Conservation (phyloP, 2,329 filamentous ascomycete species). For the Paraconiothyrium brasiliense region DNA sequence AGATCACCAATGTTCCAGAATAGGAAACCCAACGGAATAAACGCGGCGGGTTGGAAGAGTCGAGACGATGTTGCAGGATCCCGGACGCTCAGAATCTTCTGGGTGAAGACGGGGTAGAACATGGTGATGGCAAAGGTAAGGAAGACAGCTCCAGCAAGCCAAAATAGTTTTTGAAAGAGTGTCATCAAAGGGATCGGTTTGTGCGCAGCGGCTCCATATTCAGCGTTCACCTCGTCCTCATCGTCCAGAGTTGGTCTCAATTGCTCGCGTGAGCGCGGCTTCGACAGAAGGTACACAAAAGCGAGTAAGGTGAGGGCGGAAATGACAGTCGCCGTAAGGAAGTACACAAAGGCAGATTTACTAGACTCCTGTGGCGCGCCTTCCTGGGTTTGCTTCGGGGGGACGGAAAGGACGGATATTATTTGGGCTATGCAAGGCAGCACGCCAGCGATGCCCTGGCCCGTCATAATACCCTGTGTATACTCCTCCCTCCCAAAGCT, state of each 20-base stretch:
- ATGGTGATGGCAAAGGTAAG: constrained; percentile 86
- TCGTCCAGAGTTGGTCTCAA: constrained; percentile 32
- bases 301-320: constrained; percentile 75
- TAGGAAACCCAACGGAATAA: constrained; percentile 90
- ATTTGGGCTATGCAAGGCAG: constrained; percentile 90
- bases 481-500: constrained; percentile 88
- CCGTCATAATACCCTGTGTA: constrained; percentile 95
- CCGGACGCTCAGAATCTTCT: constrained; percentile 55
- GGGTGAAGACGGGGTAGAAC: constrained; percentile 93
- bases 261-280: constrained; percentile 51
- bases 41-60: constrained; percentile 76
- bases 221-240: constrained; percentile 34
- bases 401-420: constrained; percentile 76
- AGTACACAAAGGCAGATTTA: constrained; percentile 87
- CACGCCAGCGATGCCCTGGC: constrained; percentile 91
- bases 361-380: constrained; percentile 55
- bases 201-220: constrained; percentile 32
- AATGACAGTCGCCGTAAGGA: constrained; percentile 83
- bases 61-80: constrained; percentile 57
- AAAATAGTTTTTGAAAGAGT: constrained; percentile 81
- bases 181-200: constrained; percentile 67
- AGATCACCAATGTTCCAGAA: constrained; percentile 95
- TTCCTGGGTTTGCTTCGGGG: constrained; percentile 52
- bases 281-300: constrained; percentile 76
- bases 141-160: constrained; percentile 79